A percentile compares a stretch with the other conserved stretches of the same genome.
Evolutionary conservation across 2,329 filamentous ascomycete genomes (phyloP).

Genomic region (Triangularia setosa): DNA sequence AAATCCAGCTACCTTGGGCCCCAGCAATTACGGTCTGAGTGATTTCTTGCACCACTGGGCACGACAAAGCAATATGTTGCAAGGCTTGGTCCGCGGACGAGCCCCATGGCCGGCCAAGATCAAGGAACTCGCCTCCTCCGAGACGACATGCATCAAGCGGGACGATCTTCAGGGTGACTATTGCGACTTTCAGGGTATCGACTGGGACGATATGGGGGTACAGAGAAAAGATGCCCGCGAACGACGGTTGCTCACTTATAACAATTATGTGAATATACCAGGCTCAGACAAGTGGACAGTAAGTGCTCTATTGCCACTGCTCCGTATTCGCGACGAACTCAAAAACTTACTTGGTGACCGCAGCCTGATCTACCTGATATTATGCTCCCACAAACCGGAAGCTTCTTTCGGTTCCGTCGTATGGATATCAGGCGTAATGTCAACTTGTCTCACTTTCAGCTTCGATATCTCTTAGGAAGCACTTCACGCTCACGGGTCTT

Average conservation of each 20-base stretch:
- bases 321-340: background rate
- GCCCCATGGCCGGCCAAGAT: constrained; percentile 34
- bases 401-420: constrained; percentile 55
- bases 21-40: constrained; percentile 46
- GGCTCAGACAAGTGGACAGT: constrained; percentile 47
- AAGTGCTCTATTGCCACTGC: constrained; percentile 30
- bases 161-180: constrained; percentile 51
- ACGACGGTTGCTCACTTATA: constrained; percentile 47
- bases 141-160: constrained; percentile 30
- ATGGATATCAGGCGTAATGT: constrained; percentile 54
- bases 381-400: constrained; percentile 39
- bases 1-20: constrained; percentile 38
- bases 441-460: constrained; percentile 61
- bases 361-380: constrained; percentile 30
- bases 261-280: constrained; percentile 54
- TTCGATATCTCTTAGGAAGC: constrained; percentile 59
- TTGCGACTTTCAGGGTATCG: constrained; percentile 57
- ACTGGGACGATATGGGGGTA: constrained; percentile 53
- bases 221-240: constrained; percentile 46
- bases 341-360: background rate
- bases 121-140: constrained; percentile 23
- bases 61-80: constrained; percentile 29
- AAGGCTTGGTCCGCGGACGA: constrained; percentile 26
- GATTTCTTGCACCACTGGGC: constrained; percentile 52
- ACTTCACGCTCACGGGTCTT: constrained; percentile 53